Evolutionary conservation across 768 basidiomycete species (phyloP).

Genomic region (Auricularia sp.): DNA sequence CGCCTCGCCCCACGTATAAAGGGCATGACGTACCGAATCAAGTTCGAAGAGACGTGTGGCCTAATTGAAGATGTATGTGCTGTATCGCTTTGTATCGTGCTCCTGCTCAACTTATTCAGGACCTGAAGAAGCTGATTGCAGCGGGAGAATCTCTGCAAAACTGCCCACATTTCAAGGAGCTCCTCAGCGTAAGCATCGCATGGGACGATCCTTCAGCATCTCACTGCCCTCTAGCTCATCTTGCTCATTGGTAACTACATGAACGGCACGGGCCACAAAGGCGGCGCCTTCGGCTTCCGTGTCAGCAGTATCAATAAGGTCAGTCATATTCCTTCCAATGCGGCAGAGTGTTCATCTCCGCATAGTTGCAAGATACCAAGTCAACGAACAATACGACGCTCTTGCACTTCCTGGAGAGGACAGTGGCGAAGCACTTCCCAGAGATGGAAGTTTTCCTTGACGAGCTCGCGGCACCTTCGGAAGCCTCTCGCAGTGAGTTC

Average conservation of each 20-base stretch:
- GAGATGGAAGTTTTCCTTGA: conserved; percentile 81
- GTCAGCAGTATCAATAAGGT: conserved; percentile 97
- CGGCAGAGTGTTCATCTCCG: conserved; percentile 1
- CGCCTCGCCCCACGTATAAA: conserved; percentile 80
- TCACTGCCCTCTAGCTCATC: conserved; percentile 51
- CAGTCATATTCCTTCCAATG: neutral
- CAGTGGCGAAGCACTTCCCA: conserved; percentile 78
- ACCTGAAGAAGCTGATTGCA: conserved; percentile 67
- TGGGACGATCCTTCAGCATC: neutral
- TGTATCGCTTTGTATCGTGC: neutral
- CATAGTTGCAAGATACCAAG: conserved; percentile 91
- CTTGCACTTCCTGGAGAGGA: conserved; percentile 87
- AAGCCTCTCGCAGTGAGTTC: conserved; percentile 75
- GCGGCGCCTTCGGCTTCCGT: conserved; percentile 94
- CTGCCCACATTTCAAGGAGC: conserved; percentile 81
- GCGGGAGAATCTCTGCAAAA: conserved; percentile 71
- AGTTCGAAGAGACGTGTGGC: conserved; percentile 77
- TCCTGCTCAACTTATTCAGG: conserved; percentile 33
- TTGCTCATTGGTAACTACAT: conserved; percentile 95
- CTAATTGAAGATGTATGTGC: conserved; percentile 67
- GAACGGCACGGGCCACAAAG: conserved; percentile 93
- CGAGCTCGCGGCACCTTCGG: conserved; percentile 80
- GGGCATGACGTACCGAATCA: conserved; percentile 88
- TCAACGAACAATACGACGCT: conserved; percentile 89
- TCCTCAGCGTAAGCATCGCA: conserved; percentile 58